A percentile compares a stretch with the other conserved stretches of the same genome.
Conservation (phyloP, 257 asterid genomes). For the Solanum medicagineum region DNA sequence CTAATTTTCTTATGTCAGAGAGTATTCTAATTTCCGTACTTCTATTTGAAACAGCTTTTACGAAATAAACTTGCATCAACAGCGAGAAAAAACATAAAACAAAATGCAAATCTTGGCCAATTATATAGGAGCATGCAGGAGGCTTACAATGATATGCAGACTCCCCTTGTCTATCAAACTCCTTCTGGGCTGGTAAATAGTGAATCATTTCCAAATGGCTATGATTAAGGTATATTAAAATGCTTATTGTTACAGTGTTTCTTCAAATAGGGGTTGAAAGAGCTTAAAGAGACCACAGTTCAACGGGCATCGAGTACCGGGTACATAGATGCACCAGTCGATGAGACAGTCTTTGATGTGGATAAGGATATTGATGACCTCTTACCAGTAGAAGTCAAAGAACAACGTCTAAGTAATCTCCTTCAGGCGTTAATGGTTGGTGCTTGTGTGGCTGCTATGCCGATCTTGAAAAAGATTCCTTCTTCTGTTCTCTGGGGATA, state of each 20-base stretch:
- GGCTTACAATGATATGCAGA: constrained; percentile 81
- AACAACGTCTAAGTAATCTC: constrained; percentile 89
- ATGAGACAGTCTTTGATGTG: constrained; percentile 64
- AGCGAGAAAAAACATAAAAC: constrained; percentile 51
- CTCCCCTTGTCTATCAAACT: constrained; percentile 79
- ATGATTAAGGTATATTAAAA: not conserved
- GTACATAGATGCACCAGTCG: constrained; percentile 77
- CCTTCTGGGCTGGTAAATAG: constrained; percentile 56
- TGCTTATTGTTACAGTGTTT: not conserved
- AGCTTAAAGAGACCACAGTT: constrained; percentile 71
- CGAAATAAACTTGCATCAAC: constrained; percentile 82
- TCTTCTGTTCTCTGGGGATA: constrained; percentile 97
- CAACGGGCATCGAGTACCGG: constrained; percentile 66
- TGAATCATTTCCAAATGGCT: not conserved
- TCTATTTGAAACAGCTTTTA: constrained; percentile 50
- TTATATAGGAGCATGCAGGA: constrained; percentile 68
- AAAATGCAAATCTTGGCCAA: constrained; percentile 69
- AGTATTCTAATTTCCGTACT: not conserved
- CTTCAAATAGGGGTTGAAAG: constrained; percentile 62
- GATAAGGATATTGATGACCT: constrained; percentile 88
- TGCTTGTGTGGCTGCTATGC: constrained; percentile 87
- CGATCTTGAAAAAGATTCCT: constrained; percentile 75
- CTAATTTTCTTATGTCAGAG: not conserved
- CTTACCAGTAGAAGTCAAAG: constrained; percentile 89
- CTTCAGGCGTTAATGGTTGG: constrained; percentile 84